Percentiles rank a stretch among this genome's conserved stretches.
phyloP scores from a whole-genome alignment of 768 basidiomycete species.

The Holtermannia corniformis region DNA sequence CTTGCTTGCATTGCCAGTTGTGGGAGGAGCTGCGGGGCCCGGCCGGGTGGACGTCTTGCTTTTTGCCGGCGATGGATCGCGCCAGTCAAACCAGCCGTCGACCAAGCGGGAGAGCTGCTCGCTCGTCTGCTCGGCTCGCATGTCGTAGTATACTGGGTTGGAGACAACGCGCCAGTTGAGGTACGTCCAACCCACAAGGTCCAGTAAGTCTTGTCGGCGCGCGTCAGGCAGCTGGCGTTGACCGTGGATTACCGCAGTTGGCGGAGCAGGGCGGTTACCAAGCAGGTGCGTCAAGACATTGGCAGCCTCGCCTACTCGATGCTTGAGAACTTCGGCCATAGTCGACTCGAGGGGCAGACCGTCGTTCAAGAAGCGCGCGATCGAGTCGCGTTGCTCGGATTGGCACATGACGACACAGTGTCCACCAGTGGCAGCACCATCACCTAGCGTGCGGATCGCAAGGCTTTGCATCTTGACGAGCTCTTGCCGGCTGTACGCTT shows the following conservation, averaged over 20 bases:
- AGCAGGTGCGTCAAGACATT: slow-evolving; percentile 16
- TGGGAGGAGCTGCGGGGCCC: neutral
- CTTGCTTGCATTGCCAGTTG: neutral
- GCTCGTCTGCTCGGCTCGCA: slow-evolving; percentile 45
- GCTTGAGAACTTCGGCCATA: slow-evolving; percentile 41
- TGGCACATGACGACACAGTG: slow-evolving; percentile 84
- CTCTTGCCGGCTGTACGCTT: slow-evolving; percentile 71
- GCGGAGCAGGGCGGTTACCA: slow-evolving; percentile 11
- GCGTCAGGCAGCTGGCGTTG: slow-evolving; percentile 41
- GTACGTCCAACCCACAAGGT: slow-evolving; percentile 72
- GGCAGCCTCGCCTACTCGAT: slow-evolving; percentile 43
- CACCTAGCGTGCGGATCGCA: slow-evolving; percentile 44
- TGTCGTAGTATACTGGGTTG: slow-evolving; percentile 81
- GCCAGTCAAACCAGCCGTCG: slow-evolving; percentile 44
- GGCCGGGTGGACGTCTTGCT: neutral
- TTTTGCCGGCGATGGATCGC: neutral
- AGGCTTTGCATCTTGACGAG: slow-evolving; percentile 85
- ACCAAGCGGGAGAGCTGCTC: slow-evolving; percentile 61
- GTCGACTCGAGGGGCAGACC: slow-evolving; percentile 84
- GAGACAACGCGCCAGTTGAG: slow-evolving; percentile 58
- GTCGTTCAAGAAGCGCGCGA: slow-evolving; percentile 72
- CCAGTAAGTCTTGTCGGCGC: slow-evolving; percentile 60
- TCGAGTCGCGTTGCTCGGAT: slow-evolving; percentile 68
- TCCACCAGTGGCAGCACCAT: slow-evolving; percentile 32
- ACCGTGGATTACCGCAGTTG: slow-evolving; percentile 8